Base-by-base conservation (phyloP, 2,329 filamentous ascomycete genomes). In the Raffaelea ambrosiae region DNA sequence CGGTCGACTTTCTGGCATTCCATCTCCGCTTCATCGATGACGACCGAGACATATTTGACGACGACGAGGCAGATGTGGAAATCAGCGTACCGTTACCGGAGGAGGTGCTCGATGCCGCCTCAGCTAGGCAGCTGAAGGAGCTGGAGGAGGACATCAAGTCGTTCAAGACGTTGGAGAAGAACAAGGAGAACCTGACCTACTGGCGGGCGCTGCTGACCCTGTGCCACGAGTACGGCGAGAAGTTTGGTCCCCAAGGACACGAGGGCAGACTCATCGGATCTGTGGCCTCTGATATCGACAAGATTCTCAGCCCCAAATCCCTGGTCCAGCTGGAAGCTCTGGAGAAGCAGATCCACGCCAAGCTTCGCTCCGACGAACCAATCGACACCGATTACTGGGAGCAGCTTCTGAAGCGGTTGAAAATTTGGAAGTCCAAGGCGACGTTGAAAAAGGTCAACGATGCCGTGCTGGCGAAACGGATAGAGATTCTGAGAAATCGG, bases 341-440 rank as follows among this genome's bases (percentile, higher is more conserved):
- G 43, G 91, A 98, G 66, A 79, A 74, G 54, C 90, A 97, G 68
- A 93, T 98, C 63, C 82, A 81, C 61, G 72, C 75, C 16, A 98
- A 98, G 69, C 71, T 98, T 43, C 76, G 83, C 46, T 94, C 88
- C 8, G 84, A 95, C 61, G 90, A 96, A 60, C 83, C 87, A 36
- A 91, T 98, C 55, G 93, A 98, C 64, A 88, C 86, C 3, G 93
- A 98, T 66, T 98, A 97, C 64, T 98, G 93, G 93, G 88, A 95
- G 61, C 88, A 95, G 61, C 73, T 98, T 16, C 72, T 98, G 52
- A 83, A 83, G 55, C 94, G 84, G 61, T 70, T 98, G 53, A 73
- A 86, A 7, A 81, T 95, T 1, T 96, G 88, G 82, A 97, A 97
- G 68, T 88, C 93, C 31, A 89, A 87, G 63, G 88, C 89, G 2